A percentile compares a stretch with the other conserved stretches of the same genome.
Evolutionary conservation across 2,329 filamentous ascomycete genomes (phyloP).

Genomic region (Penicillium decumbens): DNA sequence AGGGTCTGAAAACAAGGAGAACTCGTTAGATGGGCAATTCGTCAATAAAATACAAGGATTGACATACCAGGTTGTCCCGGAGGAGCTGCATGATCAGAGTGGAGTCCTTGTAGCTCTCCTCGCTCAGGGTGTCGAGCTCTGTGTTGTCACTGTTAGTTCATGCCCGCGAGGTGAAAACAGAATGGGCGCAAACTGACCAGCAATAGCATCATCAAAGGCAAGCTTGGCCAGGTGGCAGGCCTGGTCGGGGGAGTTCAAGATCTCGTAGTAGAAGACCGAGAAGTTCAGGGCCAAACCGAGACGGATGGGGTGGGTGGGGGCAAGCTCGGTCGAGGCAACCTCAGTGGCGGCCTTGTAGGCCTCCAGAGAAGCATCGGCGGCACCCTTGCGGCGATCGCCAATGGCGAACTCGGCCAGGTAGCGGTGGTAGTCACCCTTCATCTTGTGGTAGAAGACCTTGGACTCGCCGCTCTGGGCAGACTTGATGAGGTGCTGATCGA

Average conservation of each 20-base stretch:
- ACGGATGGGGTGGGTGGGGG: constrained; percentile 88
- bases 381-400: constrained; percentile 90
- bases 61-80: constrained; percentile 83
- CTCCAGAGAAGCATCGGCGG: constrained; percentile 89
- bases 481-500: constrained; percentile 89
- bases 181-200: constrained; percentile 51
- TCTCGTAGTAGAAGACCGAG: constrained; percentile 99
- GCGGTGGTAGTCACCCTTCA: constrained; percentile 99
- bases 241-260: constrained; percentile 95
- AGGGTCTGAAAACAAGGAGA: constrained; percentile 62
- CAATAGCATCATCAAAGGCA: constrained; percentile 94
- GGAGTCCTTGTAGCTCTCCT: constrained; percentile 99
- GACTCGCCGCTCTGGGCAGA: constrained; percentile 94
- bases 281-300: constrained; percentile 91
- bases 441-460: constrained; percentile 99
- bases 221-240: constrained; percentile 97
- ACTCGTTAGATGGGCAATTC: not conserved
- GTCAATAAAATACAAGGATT: not conserved
- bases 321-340: constrained; percentile 81
- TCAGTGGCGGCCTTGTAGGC: constrained; percentile 95
- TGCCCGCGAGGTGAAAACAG: not conserved
- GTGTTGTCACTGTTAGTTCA: constrained; percentile 21
- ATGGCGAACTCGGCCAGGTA: constrained; percentile 96
- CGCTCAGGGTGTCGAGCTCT: constrained; percentile 94
- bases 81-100: constrained; percentile 98